Percentiles rank a stretch among this genome's conserved stretches.
Evolutionary conservation across 345 rosid genomes (phyloP).

Genomic region (Salix arbutifolia): DNA sequence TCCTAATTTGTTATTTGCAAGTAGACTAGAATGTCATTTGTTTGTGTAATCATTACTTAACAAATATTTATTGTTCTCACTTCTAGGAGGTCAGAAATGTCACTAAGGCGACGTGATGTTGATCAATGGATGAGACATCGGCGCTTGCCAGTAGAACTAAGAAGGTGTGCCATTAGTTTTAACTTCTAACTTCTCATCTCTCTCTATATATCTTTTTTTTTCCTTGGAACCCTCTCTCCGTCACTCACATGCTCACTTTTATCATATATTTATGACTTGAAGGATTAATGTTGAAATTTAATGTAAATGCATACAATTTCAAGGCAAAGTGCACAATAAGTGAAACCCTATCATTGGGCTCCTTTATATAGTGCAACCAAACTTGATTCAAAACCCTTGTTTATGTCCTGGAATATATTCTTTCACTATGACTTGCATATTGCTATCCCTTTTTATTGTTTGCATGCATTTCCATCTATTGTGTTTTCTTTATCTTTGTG

Average conservation of each 20-base stretch:
- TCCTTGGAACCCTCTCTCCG: neutral
- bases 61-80: constrained; percentile 4
- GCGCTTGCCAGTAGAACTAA: constrained; percentile 57
- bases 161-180: constrained; percentile 36
- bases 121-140: constrained; percentile 97
- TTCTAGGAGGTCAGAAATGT: constrained; percentile 74
- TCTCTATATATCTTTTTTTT: neutral
- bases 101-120: constrained; percentile 80
- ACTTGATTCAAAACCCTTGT: neutral
- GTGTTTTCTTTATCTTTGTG: neutral
- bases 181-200: neutral
- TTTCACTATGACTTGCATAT: neutral
- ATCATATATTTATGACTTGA: neutral
- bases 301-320: neutral
- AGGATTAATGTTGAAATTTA: constrained; percentile 1
- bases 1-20: neutral
- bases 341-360: neutral
- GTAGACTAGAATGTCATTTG: neutral
- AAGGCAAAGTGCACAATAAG: neutral
- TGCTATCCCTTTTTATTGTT: neutral
- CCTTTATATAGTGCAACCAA: neutral
- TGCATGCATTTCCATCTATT: neutral
- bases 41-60: neutral
- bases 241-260: neutral
- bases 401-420: neutral